Evolutionary conservation across 495 filamentous ascomycete genomes (phyloP), one percentile per base, ranked within the genome.

Genomic region (Pyrenula massariospora): DNA sequence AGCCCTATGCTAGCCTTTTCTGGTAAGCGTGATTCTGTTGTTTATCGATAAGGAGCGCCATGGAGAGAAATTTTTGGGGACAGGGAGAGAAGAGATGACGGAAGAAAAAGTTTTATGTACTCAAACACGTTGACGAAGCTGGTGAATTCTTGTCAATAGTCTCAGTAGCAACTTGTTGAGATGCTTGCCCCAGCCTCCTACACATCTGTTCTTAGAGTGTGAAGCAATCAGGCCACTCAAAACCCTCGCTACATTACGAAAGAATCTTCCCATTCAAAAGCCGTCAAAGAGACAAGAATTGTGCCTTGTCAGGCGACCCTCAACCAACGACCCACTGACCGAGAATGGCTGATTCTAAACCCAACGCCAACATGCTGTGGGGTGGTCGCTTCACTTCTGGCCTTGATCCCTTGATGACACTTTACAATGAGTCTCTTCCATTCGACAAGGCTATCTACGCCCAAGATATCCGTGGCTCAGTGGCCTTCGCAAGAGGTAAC

Each of bases 401-500:
- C 73, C 83, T 93, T 60, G 89, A 95, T 73, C 87, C 89, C 50
- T 76, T 95, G 51, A 95, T 96, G 89, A 82, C 84, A 53, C 73
- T 84, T 60, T 95, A 94, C 77, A 95, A 96, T 74, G 81, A 84
- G 69, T 87, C 84, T n/a, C 84, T 92, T 56, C 80, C 83, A 71
- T 89, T 86, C 70, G 92, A 95, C 73, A 85, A 84, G 60, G 77
- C 80, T 52, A 83, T 95, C 70, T 91, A 87, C 75, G 79, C 80
- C 58, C 82, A 94, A 68, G 87, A 96, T 62, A 86, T 91, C 59
- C 75, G 77, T 20, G 86, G 91, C 68, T 86, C 84, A 57, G 85
- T 94, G 55, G 91, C 91, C 52, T 96, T 85, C 65, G 92, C 91
- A 60, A 84, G 88, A 57, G 90, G 90, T 56, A 93, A 95, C 70